Conservation (phyloP, 2,329 filamentous ascomycete genomes). For the Ceratocystis albifundus region DNA sequence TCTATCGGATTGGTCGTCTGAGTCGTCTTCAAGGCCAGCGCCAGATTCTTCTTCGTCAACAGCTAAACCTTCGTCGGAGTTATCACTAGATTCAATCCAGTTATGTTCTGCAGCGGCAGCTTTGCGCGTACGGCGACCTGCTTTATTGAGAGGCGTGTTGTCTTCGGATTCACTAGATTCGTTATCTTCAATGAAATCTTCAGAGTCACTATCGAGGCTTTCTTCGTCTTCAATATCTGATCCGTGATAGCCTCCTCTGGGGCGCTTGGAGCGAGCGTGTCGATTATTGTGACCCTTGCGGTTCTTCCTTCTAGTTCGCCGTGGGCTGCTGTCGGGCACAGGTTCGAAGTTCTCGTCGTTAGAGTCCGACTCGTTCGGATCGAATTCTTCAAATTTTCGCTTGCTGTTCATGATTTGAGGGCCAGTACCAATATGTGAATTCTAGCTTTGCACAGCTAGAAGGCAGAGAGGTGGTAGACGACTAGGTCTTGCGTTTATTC, state of each 20-base stretch:
- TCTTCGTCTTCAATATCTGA: conserved; percentile 51
- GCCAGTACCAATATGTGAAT: conserved; percentile 17
- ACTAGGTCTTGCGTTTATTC: conserved; percentile 13
- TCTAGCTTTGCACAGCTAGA: conserved; percentile 22
- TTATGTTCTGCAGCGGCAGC: conserved; percentile 30
- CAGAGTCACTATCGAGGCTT: conserved; percentile 39
- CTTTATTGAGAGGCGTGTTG: conserved; percentile 36
- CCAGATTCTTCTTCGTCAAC: conserved; percentile 40
- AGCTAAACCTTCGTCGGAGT: conserved; percentile 27
- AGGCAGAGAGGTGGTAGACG: conserved; percentile 10
- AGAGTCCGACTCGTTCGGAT: conserved; percentile 55
- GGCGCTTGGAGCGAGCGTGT: conserved; percentile 30
- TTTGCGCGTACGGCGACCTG: conserved; percentile 40
- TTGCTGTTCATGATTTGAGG: conserved; percentile 40
- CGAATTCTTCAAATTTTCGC: conserved; percentile 47
- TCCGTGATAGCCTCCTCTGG: conserved; percentile 40
- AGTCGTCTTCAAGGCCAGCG: conserved; percentile 25
- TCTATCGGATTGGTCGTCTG: conserved; percentile 28
- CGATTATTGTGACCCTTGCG: conserved; percentile 32
- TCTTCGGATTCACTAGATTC: conserved; percentile 33
- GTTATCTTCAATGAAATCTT: conserved; percentile 39
- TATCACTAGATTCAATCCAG: conserved; percentile 22
- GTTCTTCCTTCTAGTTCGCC: conserved; percentile 31
- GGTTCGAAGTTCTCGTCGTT: conserved; percentile 57
- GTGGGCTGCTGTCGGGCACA: conserved; percentile 34